These are phyloP conservation scores for Aplosporella prunicola DNA, from an alignment of 2,329 filamentous ascomycete species.

Conservation along the genomic window DNA sequence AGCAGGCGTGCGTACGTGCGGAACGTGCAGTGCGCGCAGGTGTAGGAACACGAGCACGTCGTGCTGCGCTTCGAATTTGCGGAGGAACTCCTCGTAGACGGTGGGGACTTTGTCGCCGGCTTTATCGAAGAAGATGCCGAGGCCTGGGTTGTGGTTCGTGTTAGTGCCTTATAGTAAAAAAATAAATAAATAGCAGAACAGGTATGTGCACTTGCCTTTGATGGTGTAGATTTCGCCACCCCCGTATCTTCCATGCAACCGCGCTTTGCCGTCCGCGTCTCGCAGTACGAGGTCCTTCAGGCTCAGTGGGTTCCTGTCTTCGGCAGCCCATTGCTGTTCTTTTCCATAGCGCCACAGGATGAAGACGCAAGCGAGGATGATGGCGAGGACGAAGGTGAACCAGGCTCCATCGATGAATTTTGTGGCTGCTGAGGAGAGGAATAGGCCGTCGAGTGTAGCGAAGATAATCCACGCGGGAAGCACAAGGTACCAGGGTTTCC, in stretches of 20 bases:
- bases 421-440: slow-evolving; percentile 57
- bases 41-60: slow-evolving; percentile 68
- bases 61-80: slow-evolving; percentile 58
- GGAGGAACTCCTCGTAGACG: slow-evolving; percentile 63
- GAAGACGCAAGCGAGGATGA: slow-evolving; percentile 54
- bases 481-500: slow-evolving; percentile 51
- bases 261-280: slow-evolving; percentile 23
- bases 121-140: slow-evolving; percentile 75
- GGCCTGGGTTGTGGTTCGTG: slow-evolving; percentile 37
- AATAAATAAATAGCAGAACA: no score
- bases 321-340: slow-evolving; percentile 64
- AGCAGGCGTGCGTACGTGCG: slow-evolving; percentile 42
- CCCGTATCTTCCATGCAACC: slow-evolving; percentile 34
- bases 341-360: slow-evolving; percentile 73
- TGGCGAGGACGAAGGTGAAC: slow-evolving; percentile 62
- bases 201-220: slow-evolving; percentile 12
- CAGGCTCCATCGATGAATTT: slow-evolving; percentile 70
- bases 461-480: slow-evolving; percentile 54
- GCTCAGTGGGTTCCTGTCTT: slow-evolving; percentile 50
- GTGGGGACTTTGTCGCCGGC: slow-evolving; percentile 54
- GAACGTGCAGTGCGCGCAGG: slow-evolving; percentile 52
- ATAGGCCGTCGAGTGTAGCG: slow-evolving; percentile 58
- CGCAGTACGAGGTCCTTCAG: slow-evolving; percentile 38
- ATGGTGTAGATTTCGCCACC: slow-evolving; percentile 29
- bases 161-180: slow-evolving; percentile 5